Evolutionary conservation across 495 filamentous ascomycete genomes (phyloP), one percentile per base, ranked within the genome.

Genomic region (Talaromyces nanjingensis): DNA sequence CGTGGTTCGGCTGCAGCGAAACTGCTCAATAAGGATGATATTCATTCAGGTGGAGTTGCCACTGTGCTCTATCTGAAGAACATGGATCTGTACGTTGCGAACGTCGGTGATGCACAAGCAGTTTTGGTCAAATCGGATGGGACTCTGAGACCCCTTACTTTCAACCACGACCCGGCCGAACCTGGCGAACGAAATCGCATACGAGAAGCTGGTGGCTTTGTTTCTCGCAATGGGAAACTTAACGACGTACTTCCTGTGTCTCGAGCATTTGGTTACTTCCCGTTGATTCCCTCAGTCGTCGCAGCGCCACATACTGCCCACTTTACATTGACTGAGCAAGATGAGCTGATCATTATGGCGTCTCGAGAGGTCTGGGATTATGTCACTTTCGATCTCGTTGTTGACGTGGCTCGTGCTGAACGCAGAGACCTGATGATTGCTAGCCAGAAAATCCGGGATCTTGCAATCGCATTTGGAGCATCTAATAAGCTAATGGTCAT

Each of bases 401-500:
- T 96, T n/a, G 94, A 99, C 72, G 85, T 97, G 29, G 90, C 91
- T 14, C 83, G 93, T 59, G 87, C 85, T 14, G 93, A 93, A 68
- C 86, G 92, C 18, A 81, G 81, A 31, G 93, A 99, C 72, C 80
- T 96, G 12, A 98, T 99, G 94, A 85, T 91, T 62, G 96, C 93
- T n/a, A 88, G 96, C 24, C 92, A 98, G 70, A 97, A 94, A 71
- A 84, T 98, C 8, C 87, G 94, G 33, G 94, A 99, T 78, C 78
- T 99, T 42, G 96, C 94, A 25, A 96, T 99, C 65, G 90, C 93
- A 3, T 98, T 96, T 71, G 96, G 94, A 20, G 89, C 93, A 33
- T 91, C 83, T 6, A 88, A 87, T 67, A 99, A 98, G 78, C 89
- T 99, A 67, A 98, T 97, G 94, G 91, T 99, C 1, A 96, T 97